These are phyloP conservation scores for Aspergillus steynii DNA, from an alignment of 495 filamentous ascomycete genomes.

Conservation along the genomic window DNA sequence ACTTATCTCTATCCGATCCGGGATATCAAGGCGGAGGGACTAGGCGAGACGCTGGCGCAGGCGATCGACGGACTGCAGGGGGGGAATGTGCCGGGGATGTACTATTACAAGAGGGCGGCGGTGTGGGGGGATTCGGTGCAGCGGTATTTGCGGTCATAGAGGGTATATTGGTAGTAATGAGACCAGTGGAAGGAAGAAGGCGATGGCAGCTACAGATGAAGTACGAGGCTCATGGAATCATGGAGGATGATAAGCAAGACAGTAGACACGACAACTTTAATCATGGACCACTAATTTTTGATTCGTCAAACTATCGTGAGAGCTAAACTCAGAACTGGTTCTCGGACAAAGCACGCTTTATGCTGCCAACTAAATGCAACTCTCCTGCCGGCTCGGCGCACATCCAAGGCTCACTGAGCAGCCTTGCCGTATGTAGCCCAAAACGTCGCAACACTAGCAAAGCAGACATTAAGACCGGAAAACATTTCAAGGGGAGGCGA, in stretches of 20 bases:
- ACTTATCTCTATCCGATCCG: constrained; percentile 67
- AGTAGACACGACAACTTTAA: not conserved
- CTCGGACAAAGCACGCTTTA: constrained; percentile 37
- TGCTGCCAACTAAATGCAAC: constrained; percentile 45
- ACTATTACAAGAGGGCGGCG: constrained; percentile 62
- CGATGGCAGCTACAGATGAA: not conserved
- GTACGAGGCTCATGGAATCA: not conserved
- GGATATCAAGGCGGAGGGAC: constrained; percentile 66
- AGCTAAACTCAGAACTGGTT: constrained; percentile 42
- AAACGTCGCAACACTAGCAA: constrained; percentile 31
- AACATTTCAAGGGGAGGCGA: constrained; percentile 38
- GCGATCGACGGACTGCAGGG: constrained; percentile 66
- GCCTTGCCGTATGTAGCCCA: constrained; percentile 27
- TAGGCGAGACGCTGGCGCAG: constrained; percentile 58
- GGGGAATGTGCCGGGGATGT: constrained; percentile 64
- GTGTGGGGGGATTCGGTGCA: constrained; percentile 63
- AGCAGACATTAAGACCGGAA: constrained; percentile 32
- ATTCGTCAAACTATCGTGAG: constrained; percentile 51
- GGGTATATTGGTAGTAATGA: too few relatives aligned
- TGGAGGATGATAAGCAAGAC: not conserved
- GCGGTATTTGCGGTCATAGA: constrained; percentile 41
- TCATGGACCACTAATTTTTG: constrained; percentile 30
- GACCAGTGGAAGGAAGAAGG: too few relatives aligned
- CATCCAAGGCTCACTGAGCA: constrained; percentile 39
- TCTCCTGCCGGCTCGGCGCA: constrained; percentile 38